Percentiles rank a stretch among this genome's conserved stretches.
Conservation (phyloP, 2,329 filamentous ascomycete species). For the Xylaria sp. region DNA sequence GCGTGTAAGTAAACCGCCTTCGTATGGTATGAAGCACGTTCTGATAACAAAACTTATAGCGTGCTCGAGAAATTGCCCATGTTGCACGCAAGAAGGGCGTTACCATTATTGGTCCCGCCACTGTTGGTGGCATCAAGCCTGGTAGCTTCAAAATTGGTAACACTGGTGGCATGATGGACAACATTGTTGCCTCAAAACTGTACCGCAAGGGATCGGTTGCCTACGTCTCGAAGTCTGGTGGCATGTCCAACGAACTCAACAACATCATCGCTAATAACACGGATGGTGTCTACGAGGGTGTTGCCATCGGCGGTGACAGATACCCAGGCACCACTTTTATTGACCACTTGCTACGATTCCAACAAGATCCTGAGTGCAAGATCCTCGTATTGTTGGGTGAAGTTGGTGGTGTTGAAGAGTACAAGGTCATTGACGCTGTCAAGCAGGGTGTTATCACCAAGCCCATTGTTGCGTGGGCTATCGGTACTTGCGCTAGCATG, state of each 20-base stretch:
- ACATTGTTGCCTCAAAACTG: slow-evolving; percentile 99
- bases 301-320: slow-evolving; percentile 98
- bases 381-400: slow-evolving; percentile 95
- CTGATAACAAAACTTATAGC: slow-evolving; percentile 61
- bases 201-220: slow-evolving; percentile 99
- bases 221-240: slow-evolving; percentile 99
- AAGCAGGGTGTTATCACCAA: slow-evolving; percentile 96
- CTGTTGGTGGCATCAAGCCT: slow-evolving; percentile 99
- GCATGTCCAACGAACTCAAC: slow-evolving; percentile 99
- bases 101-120: slow-evolving; percentile 98
- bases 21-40: slow-evolving; percentile 9
- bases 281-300: slow-evolving; percentile 98
- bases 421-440: slow-evolving; percentile 98
- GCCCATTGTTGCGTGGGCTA: slow-evolving; percentile 98
- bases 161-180: slow-evolving; percentile 99
- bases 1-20: slow-evolving; percentile 71
- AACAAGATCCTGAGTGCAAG: slow-evolving; percentile 97
- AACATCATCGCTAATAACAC: slow-evolving; percentile 98
- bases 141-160: slow-evolving; percentile 99
- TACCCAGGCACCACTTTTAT: slow-evolving; percentile 99
- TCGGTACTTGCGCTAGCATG: slow-evolving; percentile 99
- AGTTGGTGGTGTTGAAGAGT: slow-evolving; percentile 99
- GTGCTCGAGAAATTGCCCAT: slow-evolving; percentile 97
- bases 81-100: slow-evolving; percentile 98
- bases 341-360: slow-evolving; percentile 96